Conservation (phyloP, 345 rosid species). For the Psidium friedrichsthalianum region DNA sequence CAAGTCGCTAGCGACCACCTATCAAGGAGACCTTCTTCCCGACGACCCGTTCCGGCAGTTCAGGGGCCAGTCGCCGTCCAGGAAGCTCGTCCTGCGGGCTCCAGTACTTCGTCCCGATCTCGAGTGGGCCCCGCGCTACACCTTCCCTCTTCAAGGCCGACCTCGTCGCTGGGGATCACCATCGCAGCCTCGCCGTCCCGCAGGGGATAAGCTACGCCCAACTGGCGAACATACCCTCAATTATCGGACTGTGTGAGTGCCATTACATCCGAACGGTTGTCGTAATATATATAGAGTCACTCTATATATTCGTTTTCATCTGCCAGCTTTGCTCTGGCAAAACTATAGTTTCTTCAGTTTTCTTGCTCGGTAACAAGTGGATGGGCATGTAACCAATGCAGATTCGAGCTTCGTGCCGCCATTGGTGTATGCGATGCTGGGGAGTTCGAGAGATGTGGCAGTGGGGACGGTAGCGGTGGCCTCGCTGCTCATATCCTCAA, state of each 20-base stretch:
- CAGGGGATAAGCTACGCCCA: slow-evolving; percentile 96
- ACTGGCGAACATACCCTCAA: slow-evolving; percentile 83
- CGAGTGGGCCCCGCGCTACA: slow-evolving; percentile 92
- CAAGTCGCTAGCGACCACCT: slow-evolving; percentile 41
- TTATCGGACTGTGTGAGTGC: slow-evolving; percentile 79
- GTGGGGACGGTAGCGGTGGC: slow-evolving; percentile 92
- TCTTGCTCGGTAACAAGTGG: background rate
- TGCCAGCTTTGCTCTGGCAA: background rate
- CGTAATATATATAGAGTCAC: background rate
- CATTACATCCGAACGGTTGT: background rate
- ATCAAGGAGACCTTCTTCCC: slow-evolving; percentile 79
- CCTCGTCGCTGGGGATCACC: slow-evolving; percentile 75
- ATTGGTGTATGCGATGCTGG: slow-evolving; percentile 86
- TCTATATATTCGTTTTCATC: background rate
- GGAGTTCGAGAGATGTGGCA: slow-evolving; percentile 87
- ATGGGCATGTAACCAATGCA: slow-evolving; percentile 36
- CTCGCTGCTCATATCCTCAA: slow-evolving; percentile 60
- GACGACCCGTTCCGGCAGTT: slow-evolving; percentile 87
- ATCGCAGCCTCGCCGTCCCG: slow-evolving; percentile 95
- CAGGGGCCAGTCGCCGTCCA: slow-evolving; percentile 47
- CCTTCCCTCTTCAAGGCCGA: slow-evolving; percentile 69
- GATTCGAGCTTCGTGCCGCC: slow-evolving; percentile 98
- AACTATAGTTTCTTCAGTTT: background rate
- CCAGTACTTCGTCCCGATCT: slow-evolving; percentile 63
- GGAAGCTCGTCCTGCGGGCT: slow-evolving; percentile 46